These are phyloP conservation scores for Pseudogymnoascus verrucosus DNA, from an alignment of 2,329 filamentous ascomycete species.

Conservation along the genomic window DNA sequence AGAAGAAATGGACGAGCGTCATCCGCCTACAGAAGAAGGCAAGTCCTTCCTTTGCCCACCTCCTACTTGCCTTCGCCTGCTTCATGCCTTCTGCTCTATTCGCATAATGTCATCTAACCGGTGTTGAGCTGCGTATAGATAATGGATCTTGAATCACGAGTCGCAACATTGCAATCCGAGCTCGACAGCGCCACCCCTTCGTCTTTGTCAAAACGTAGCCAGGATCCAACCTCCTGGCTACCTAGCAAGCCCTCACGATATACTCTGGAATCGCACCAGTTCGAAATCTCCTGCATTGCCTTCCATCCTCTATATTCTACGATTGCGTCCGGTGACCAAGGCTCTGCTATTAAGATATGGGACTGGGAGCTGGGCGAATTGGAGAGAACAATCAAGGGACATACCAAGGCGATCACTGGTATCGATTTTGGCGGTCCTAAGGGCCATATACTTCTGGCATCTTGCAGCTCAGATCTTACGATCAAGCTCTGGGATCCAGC, in stretches of 20 bases:
- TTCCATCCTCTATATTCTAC: slow-evolving; percentile 91
- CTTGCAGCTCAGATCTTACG: slow-evolving; percentile 69
- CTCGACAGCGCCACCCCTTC: slow-evolving; percentile 75
- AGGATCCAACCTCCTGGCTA: slow-evolving; percentile 80
- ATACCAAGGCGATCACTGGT: slow-evolving; percentile 80
- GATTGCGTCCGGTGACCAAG: slow-evolving; percentile 82
- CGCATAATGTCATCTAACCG: slow-evolving; percentile 11
- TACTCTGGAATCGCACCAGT: slow-evolving; percentile 73
- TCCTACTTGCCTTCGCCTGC: neutral
- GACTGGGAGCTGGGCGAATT: slow-evolving; percentile 92
- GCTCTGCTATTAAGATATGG: slow-evolving; percentile 94
- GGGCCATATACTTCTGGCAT: slow-evolving; percentile 66
- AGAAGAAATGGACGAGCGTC: slow-evolving; percentile 95
- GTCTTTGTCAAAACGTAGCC: slow-evolving; percentile 66
- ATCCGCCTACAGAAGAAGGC: slow-evolving; percentile 89
- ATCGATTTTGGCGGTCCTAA: slow-evolving; percentile 84
- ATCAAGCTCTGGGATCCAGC: slow-evolving; percentile 93
- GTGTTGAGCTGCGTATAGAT: slow-evolving; percentile 49
- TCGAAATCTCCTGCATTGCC: slow-evolving; percentile 76
- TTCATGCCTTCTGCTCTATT: neutral
- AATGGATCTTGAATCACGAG: slow-evolving; percentile 81
- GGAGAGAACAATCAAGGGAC: slow-evolving; percentile 83
- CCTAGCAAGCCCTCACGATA: slow-evolving; percentile 76
- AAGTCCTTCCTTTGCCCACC: slow-evolving; percentile 17
- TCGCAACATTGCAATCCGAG: slow-evolving; percentile 67